Evolutionary conservation across 208 protist genomes (phyloP).

Genomic region (Angomonas deanei): DNA sequence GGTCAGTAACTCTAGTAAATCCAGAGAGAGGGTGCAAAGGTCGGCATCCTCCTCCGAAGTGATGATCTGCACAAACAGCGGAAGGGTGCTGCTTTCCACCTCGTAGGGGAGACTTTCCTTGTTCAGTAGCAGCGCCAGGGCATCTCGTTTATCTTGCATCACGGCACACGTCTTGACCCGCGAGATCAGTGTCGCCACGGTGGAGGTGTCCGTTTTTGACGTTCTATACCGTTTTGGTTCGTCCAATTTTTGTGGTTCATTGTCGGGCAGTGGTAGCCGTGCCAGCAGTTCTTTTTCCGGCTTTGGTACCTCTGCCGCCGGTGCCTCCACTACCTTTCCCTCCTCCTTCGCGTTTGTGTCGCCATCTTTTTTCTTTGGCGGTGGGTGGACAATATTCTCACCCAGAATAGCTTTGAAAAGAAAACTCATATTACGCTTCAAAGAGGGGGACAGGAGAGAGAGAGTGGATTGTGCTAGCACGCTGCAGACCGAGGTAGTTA

Average conservation of each 20-base stretch:
- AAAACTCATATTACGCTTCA: conserved; percentile 66
- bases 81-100: conserved; percentile 28
- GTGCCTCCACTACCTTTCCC: neutral
- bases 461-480: neutral
- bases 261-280: too few relatives aligned
- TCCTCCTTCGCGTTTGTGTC: neutral
- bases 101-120: conserved; percentile 52
- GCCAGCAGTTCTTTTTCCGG: neutral
- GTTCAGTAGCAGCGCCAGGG: conserved; percentile 43
- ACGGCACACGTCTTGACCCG: conserved; percentile 72
- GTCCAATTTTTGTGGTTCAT: neutral
- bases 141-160: conserved; percentile 76
- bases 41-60: conserved; percentile 23
- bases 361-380: neutral
- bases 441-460: too few relatives aligned
- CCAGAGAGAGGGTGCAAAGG: conserved; percentile 29
- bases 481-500: neutral
- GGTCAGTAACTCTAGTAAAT: conserved; percentile 48
- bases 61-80: conserved; percentile 30
- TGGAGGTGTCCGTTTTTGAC: conserved; percentile 5
- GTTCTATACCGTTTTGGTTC: neutral
- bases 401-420: conserved; percentile 68
- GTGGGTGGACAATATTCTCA: conserved; percentile 73
- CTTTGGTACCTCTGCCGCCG: neutral
- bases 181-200: conserved; percentile 55